Base-by-base conservation (phyloP, 169 alveolate species). In the Eimeria praecox region DNA sequence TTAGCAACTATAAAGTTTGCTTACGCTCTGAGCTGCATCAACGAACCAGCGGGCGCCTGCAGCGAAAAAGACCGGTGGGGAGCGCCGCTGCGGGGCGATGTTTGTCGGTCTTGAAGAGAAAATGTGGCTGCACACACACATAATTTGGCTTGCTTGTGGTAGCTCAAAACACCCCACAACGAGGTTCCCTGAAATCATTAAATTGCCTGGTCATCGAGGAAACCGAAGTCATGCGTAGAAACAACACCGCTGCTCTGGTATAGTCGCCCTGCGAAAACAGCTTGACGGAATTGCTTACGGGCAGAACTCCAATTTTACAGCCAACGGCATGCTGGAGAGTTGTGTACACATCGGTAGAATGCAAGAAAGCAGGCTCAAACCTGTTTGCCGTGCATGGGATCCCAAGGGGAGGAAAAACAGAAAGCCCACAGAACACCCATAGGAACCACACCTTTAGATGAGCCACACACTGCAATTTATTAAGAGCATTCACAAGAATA, bases 101-200 rank as follows among this genome's bases (percentile, higher is more conserved):
- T 8, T 27, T 44, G 35, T 18, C 62, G 14, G 87, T 77, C 62
- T 77, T 77, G 40, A 12, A 12, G 40, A 66, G 35, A 44, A 78
- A 78, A 78, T 44, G 42, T 8, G 42, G 88, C 88, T 78, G 88
- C 88, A 78, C 64, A 78, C 88, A 78, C 88, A 42, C 88, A 44
- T 10, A 46, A 24, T 78, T 46, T 27, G 64, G 9, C 42, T 8
- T 46, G 9, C 42, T 16, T 30, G 44, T 3, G 12, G 12, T 9
- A 49, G 46, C 2, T 14, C 46, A n/a, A 78, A 8, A 44, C 22
- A 16, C 14, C 88, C 44, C 88, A 30, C 88, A 78, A 44, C 2
- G 14, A 30, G 64, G 59, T 46, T 16, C 30, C 66, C 9, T 24
- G n/a, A 78, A n/a, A 24, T 42, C 66, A 30, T 49, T 46, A 24